These are phyloP conservation scores for Botrytis elliptica DNA, from an alignment of 2,329 filamentous ascomycete species.

Conservation along the genomic window DNA sequence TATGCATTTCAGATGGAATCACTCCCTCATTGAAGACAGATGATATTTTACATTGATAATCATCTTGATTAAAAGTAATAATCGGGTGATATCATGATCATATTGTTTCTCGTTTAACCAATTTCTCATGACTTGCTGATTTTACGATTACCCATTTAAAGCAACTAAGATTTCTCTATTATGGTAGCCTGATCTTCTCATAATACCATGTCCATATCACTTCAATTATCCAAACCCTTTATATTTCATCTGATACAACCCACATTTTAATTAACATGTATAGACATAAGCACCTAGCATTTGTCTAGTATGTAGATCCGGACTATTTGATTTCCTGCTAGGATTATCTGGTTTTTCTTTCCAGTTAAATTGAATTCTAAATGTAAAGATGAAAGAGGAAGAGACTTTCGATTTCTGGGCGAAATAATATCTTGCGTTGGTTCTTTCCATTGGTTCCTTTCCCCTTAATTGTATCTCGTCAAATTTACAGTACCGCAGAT, in stretches of 20 bases:
- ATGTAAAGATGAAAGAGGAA: no score
- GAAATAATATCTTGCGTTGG: neutral
- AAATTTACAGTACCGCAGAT: neutral
- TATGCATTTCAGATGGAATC: fast-evolving
- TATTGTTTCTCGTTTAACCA: neutral
- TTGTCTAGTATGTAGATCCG: neutral
- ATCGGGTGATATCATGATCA: neutral
- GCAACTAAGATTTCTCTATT: neutral
- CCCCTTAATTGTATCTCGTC: neutral
- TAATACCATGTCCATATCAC: neutral
- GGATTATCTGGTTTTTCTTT: neutral
- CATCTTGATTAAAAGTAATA: neutral
- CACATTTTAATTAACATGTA: neutral
- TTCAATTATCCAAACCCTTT: fast-evolving
- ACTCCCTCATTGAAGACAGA: fast-evolving
- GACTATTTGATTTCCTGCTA: neutral
- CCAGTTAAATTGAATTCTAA: neutral
- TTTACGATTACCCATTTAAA: neutral
- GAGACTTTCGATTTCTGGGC: neutral
- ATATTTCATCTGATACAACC: neutral
- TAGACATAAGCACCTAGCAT: neutral
- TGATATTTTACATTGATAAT: neutral
- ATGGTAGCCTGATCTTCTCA: neutral
- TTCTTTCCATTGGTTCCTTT: neutral
- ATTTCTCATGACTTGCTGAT: neutral